A percentile compares a stretch with the other conserved stretches of the same genome.
phyloP scores from a whole-genome alignment of 768 basidiomycete species.

The Hemileccinum impolitum region DNA sequence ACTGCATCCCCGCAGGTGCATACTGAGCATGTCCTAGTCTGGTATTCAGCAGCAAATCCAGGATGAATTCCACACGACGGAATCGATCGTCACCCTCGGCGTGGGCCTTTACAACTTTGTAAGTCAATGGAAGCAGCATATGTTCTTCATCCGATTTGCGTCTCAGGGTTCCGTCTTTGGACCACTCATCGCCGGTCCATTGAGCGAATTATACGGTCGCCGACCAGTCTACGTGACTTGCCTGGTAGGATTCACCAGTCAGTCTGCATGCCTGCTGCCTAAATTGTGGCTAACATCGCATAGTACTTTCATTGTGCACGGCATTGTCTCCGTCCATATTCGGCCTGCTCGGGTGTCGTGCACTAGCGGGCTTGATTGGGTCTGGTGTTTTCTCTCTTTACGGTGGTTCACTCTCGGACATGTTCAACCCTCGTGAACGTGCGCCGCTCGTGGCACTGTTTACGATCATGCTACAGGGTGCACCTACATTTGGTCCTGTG shows the following conservation, averaged over 20 bases:
- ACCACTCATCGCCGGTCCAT: conserved; percentile 19
- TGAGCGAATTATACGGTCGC: conserved; percentile 25
- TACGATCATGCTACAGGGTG: conserved; percentile 29
- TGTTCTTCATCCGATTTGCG: background rate
- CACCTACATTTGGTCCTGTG: conserved; percentile 28
- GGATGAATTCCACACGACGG: conserved; percentile 17
- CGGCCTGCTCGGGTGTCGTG: conserved; percentile 17
- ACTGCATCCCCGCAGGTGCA: background rate
- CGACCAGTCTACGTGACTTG: conserved; percentile 18
- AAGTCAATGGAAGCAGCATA: conserved; percentile 1
- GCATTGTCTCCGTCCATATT: conserved; percentile 23
- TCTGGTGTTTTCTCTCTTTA: conserved; percentile 29
- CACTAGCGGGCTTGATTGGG: conserved; percentile 22
- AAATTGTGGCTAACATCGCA: conserved; percentile 7
- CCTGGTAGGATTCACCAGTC: conserved; percentile 21
- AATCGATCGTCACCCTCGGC: conserved; percentile 24
- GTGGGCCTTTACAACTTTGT: conserved; percentile 27
- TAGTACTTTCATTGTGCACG: conserved; percentile 23
- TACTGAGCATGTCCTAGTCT: conserved; percentile 14
- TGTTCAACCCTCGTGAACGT: conserved; percentile 28
- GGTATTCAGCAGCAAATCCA: conserved; percentile 29
- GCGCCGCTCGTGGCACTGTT: conserved; percentile 29
- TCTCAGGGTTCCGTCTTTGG: conserved; percentile 22
- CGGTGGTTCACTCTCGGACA: conserved; percentile 28
- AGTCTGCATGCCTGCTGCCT: background rate